phyloP scores from a whole-genome alignment of 164 flowering plant species.

The Pachysandra terminalis region DNA sequence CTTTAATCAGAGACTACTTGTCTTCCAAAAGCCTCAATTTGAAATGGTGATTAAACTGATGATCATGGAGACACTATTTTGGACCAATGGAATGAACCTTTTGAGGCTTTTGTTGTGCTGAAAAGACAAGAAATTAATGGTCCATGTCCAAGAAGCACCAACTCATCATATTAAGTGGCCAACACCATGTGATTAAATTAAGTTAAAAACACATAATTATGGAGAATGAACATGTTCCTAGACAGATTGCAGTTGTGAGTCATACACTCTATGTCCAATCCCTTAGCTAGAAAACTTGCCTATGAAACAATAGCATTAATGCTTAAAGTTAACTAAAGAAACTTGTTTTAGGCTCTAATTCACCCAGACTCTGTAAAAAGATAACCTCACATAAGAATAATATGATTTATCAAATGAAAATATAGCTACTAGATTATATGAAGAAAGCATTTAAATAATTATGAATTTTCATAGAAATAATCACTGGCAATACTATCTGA shows the following conservation, averaged over 20 bases:
- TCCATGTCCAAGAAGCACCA: slow-evolving; percentile 9
- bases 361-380: too few species aligned
- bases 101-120: slow-evolving; percentile 2
- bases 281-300: slow-evolving; percentile 19
- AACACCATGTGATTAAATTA: slow-evolving; percentile 28
- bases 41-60: too few species aligned
- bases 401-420: too few species aligned
- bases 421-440: too few species aligned
- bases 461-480: too few species aligned
- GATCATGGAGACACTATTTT: too few species aligned
- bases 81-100: too few species aligned
- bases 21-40: slow-evolving; percentile 6
- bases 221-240: slow-evolving; percentile 16
- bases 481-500: too few species aligned
- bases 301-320: slow-evolving; percentile 10
- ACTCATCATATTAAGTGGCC: slow-evolving; percentile 34
- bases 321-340: slow-evolving; percentile 5
- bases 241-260: slow-evolving; percentile 31
- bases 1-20: slow-evolving; percentile 11
- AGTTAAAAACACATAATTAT: slow-evolving; percentile 11
- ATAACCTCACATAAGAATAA: too few species aligned
- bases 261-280: slow-evolving; percentile 29
- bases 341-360: too few species aligned
- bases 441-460: too few species aligned
- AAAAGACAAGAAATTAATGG: slow-evolving; percentile 13